Evolutionary conservation across 371 early-diverging fungal species (phyloP).

Genomic region (Batkoa obscura): DNA sequence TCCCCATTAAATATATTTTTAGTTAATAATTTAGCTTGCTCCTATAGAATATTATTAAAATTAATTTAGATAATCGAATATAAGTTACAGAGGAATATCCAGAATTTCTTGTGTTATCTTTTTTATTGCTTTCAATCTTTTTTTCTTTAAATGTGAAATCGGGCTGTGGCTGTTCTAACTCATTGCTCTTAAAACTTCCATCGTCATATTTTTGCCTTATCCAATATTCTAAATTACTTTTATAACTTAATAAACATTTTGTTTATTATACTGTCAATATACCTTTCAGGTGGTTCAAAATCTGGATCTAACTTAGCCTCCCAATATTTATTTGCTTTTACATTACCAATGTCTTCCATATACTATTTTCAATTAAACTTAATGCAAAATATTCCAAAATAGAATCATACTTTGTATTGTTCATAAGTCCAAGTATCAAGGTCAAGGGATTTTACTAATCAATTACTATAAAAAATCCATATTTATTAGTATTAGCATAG

Average conservation of each 20-base stretch:
- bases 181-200: constrained; percentile 8
- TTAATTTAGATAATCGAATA: no score
- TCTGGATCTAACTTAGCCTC: constrained; percentile 20
- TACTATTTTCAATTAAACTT: constrained; percentile 12
- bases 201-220: constrained; percentile 71
- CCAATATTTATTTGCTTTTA: constrained; percentile 54
- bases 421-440: constrained; percentile 74
- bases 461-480: not conserved
- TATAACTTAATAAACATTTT: not conserved
- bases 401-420: constrained; percentile 33
- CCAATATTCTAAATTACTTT: constrained; percentile 52
- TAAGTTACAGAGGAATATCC: no score
- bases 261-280: not conserved
- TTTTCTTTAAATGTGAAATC: no score
- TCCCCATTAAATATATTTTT: no score
- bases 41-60: no score
- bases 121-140: no score
- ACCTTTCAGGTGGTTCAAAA: not conserved
- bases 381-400: not conserved
- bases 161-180: no score
- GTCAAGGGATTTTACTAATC: constrained; percentile 61
- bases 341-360: constrained; percentile 72
- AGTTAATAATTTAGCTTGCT: no score
- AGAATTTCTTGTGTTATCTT: no score
- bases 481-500: not conserved